These are phyloP conservation scores for Auricularia cornea DNA, from an alignment of 768 basidiomycete genomes.

Conservation along the genomic window DNA sequence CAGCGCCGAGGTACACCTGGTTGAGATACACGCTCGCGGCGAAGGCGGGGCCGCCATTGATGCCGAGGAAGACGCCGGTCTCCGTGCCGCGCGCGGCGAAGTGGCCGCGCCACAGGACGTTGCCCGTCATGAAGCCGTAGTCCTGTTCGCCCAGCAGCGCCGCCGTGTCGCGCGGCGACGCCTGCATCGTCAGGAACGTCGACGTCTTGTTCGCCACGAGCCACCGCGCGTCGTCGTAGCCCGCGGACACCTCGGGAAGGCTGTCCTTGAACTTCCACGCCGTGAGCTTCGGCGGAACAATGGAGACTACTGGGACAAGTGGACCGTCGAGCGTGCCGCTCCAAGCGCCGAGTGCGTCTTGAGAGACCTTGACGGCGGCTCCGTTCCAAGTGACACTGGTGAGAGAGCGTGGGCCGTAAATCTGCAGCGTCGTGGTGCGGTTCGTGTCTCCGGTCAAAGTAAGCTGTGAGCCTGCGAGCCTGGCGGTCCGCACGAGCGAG, in stretches of 20 bases:
- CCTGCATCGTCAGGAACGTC: constrained; percentile 43
- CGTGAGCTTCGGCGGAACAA: constrained; percentile 33
- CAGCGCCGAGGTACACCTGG: constrained; percentile 43
- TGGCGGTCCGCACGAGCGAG: constrained; percentile 37
- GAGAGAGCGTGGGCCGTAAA: constrained; percentile 50
- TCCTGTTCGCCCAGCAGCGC: neutral
- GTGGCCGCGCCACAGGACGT: constrained; percentile 75
- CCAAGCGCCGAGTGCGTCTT: neutral
- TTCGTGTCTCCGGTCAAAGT: constrained; percentile 64
- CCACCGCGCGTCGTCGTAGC: constrained; percentile 61
- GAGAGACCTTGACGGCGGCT: constrained; percentile 19
- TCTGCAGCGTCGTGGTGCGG: constrained; percentile 44
- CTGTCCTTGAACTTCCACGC: constrained; percentile 71
- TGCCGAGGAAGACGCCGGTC: constrained; percentile 47
- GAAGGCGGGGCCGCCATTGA: constrained; percentile 78
- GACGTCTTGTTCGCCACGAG: constrained; percentile 59
- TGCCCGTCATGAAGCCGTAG: constrained; percentile 28
- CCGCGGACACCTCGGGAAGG: constrained; percentile 54
- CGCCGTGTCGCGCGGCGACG: neutral
- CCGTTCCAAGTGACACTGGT: constrained; percentile 69
- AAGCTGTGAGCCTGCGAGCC: constrained; percentile 29
- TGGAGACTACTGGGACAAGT: neutral
- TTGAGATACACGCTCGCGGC: constrained; percentile 80
- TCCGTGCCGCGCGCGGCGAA: constrained; percentile 33
- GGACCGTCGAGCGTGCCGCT: neutral